phyloP scores from a whole-genome alignment of 140 eudicot genomes.

The Anethum foeniculum region DNA sequence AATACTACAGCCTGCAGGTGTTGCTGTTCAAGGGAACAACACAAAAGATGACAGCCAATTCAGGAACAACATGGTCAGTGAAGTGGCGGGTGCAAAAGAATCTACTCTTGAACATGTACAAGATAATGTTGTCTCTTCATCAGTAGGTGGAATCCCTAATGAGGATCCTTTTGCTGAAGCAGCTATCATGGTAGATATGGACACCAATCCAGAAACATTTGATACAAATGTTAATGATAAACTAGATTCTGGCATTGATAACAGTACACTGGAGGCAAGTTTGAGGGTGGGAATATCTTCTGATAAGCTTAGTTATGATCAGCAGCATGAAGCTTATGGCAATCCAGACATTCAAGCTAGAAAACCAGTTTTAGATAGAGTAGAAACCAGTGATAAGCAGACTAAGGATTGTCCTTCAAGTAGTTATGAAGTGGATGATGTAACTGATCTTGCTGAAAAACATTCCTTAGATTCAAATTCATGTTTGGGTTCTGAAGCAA shows the following conservation, averaged over 20 bases:
- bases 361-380: conserved; percentile 12
- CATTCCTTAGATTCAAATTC: conserved; percentile 24
- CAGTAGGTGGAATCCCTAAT: conserved; percentile 9
- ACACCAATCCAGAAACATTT: conserved; percentile 18
- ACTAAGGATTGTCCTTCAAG: conserved; percentile 13
- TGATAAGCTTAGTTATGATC: conserved; percentile 29
- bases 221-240: conserved; percentile 19
- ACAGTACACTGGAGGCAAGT: conserved; percentile 15
- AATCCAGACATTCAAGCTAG: conserved; percentile 21
- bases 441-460: conserved; percentile 29
- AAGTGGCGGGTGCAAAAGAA: conserved; percentile 29
- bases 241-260: conserved; percentile 16
- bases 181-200: conserved; percentile 9
- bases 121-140: conserved; percentile 17
- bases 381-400: conserved; percentile 29
- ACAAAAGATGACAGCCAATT: conserved; percentile 34
- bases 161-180: conserved; percentile 7
- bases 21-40: conserved; percentile 15
- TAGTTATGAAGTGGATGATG: conserved; percentile 20
- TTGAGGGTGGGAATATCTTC: conserved; percentile 21
- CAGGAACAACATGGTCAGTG: conserved; percentile 42
- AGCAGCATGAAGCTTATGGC: conserved; percentile 20
- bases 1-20: conserved; percentile 32
- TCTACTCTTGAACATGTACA: conserved; percentile 18
- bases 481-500: conserved; percentile 27